These are phyloP conservation scores for Kodamaea kaohsiungensis DNA, from an alignment of 805 yeast species.

Conservation along the genomic window DNA sequence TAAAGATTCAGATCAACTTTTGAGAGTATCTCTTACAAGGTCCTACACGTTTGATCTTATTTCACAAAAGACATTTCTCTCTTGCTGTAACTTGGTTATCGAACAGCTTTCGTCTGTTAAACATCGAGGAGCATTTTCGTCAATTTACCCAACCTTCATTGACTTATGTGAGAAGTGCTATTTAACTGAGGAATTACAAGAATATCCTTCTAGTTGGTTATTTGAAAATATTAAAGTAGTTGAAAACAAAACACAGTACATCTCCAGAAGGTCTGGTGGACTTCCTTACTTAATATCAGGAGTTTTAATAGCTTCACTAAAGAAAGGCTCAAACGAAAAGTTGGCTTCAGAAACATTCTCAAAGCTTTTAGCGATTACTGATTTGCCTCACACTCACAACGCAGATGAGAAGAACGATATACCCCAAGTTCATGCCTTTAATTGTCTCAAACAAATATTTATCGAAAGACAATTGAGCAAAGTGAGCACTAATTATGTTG, in stretches of 20 bases:
- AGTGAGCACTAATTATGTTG: conserved; percentile 51
- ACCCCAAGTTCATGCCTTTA: conserved; percentile 93
- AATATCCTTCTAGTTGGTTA: conserved; percentile 59
- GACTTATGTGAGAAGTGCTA: conserved; percentile 63
- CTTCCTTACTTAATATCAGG: conserved; percentile 79
- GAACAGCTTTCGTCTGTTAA: conserved; percentile 71
- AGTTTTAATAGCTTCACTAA: conserved; percentile 53
- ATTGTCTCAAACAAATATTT: conserved; percentile 75
- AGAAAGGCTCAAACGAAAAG: conserved; percentile 17
- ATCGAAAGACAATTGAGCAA: conserved; percentile 67
- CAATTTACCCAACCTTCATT: conserved; percentile 80
- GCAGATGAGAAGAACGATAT: conserved; percentile 64
- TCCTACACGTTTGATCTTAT: not conserved
- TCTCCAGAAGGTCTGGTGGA: conserved; percentile 92
- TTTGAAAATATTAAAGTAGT: conserved; percentile 52
- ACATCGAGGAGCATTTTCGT: conserved; percentile 90
- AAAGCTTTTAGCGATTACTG: conserved; percentile 55
- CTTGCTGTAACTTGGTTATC: conserved; percentile 56
- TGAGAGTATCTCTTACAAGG: conserved; percentile 45
- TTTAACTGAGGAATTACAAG: conserved; percentile 25
- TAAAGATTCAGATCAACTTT: conserved; percentile 66
- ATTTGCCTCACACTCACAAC: conserved; percentile 44
- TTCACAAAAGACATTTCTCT: conserved; percentile 23
- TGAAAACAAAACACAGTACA: conserved; percentile 59
- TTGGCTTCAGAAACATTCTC: conserved; percentile 53